A percentile compares a stretch with the other conserved stretches of the same genome.
Conservation (phyloP, 805 yeast species). For the Teunomyces cretensis region DNA sequence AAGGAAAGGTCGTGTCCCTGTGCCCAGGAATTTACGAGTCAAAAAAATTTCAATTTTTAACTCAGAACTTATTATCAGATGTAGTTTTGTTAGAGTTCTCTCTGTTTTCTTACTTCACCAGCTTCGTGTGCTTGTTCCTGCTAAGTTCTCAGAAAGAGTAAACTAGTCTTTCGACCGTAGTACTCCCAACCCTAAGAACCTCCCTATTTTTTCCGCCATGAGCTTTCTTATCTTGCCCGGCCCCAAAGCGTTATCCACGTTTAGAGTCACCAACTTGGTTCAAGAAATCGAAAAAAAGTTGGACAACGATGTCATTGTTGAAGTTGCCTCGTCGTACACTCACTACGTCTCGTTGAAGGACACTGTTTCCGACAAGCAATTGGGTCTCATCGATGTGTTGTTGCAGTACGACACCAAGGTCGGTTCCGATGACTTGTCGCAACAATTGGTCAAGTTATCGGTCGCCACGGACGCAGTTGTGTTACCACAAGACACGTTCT, state of each 20-base stretch:
- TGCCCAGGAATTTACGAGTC: conserved; percentile 5
- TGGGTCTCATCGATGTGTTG: conserved; percentile 54
- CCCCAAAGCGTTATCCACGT: conserved; percentile 84
- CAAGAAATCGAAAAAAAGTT: conserved; percentile 72
- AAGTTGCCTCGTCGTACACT: conserved; percentile 70
- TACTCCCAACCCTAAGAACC: neutral
- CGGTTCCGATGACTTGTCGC: conserved; percentile 51
- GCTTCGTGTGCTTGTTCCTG: too few relatives aligned
- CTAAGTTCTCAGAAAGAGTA: neutral
- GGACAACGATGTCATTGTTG: conserved; percentile 59
- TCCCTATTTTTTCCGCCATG: conserved; percentile 8
- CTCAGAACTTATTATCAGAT: conserved; percentile 1
- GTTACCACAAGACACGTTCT: conserved; percentile 42
- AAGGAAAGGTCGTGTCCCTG: neutral
- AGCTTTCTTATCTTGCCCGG: conserved; percentile 64
- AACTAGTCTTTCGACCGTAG: neutral
- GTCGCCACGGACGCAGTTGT: conserved; percentile 24
- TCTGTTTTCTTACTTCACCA: neutral
- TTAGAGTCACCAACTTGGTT: conserved; percentile 74
- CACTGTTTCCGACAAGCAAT: conserved; percentile 39
- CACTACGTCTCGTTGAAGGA: conserved; percentile 71
- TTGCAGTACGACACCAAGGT: conserved; percentile 66
- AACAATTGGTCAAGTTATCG: conserved; percentile 36
- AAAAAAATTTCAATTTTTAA: conserved; percentile 3
- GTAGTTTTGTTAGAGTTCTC: conserved; percentile 1